These are phyloP conservation scores for Gossypium ekmanianum DNA, from an alignment of 345 rosid genomes.

Conservation along the genomic window DNA sequence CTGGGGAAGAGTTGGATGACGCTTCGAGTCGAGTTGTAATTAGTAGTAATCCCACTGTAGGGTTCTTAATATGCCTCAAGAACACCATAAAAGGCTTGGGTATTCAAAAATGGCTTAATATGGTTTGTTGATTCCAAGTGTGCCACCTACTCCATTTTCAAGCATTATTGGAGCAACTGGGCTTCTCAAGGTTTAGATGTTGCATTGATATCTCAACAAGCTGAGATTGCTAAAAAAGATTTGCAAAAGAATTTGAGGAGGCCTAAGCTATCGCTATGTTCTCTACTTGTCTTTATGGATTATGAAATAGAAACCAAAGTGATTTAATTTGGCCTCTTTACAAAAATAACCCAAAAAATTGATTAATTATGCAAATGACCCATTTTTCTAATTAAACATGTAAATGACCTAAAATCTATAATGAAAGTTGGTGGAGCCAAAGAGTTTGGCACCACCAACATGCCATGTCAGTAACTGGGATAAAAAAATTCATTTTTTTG, in stretches of 20 bases:
- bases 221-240: conserved; percentile 69
- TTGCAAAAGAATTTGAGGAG: conserved; percentile 47
- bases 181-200: conserved; percentile 43
- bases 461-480: no score
- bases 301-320: not conserved
- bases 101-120: conserved; percentile 25
- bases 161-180: conserved; percentile 52
- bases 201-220: conserved; percentile 66
- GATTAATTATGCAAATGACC: no score
- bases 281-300: conserved; percentile 8
- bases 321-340: not conserved
- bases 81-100: conserved; percentile 36
- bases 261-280: conserved; percentile 52
- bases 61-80: conserved; percentile 20
- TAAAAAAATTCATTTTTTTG: no score
- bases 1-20: conserved; percentile 79
- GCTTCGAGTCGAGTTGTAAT: conserved; percentile 34
- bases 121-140: conserved; percentile 27
- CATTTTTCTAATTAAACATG: no score
- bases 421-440: no score
- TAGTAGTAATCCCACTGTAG: conserved; percentile 27
- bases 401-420: no score
- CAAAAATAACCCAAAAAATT: no score
- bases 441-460: no score
- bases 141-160: conserved; percentile 34